phyloP scores from a whole-genome alignment of 176 grass and related monocot species.

The Puccinellia tenuiflora region DNA sequence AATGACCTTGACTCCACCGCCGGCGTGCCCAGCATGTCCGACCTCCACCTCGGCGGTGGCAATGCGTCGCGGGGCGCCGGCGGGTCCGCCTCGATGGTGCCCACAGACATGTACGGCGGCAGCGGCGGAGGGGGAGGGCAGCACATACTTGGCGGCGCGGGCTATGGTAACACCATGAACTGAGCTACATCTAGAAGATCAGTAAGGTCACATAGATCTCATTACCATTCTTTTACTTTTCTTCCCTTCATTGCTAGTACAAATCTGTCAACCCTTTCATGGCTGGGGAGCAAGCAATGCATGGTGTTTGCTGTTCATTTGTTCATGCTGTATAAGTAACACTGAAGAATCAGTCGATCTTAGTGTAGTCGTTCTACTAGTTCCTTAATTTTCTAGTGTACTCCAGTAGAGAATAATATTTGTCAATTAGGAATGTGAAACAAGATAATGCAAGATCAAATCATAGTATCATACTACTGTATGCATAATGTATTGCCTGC shows the following conservation, averaged over 20 bases:
- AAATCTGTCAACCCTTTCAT: background rate
- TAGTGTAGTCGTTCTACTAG: background rate
- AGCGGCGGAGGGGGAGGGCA: constrained; percentile 16
- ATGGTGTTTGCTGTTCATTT: constrained; percentile 26
- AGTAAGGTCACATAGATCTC: constrained; percentile 36
- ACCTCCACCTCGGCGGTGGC: constrained; percentile 78
- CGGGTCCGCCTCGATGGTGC: constrained; percentile 25
- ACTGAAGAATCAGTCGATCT: constrained; percentile 23
- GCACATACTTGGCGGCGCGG: constrained; percentile 50
- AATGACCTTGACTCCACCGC: constrained; percentile 37
- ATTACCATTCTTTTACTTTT: constrained; percentile 31
- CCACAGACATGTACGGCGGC: constrained; percentile 47
- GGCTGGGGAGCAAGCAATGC: constrained; percentile 12
- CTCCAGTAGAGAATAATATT: constrained; percentile 16
- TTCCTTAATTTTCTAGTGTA: background rate
- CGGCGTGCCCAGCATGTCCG: constrained; percentile 80
- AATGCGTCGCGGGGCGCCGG: constrained; percentile 12
- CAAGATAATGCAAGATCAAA: constrained; percentile 31
- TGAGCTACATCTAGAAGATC: constrained; percentile 38
- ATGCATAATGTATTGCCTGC: constrained; percentile 31
- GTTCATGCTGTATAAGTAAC: constrained; percentile 24
- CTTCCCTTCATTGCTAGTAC: background rate
- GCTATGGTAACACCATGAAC: constrained; percentile 74
- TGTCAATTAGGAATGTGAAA: constrained; percentile 25
- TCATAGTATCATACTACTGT: no score